Percentiles rank a stretch among this genome's conserved stretches.
Conservation (phyloP, 2,329 filamentous ascomycete species). For the Colletotrichum chlorophyti region DNA sequence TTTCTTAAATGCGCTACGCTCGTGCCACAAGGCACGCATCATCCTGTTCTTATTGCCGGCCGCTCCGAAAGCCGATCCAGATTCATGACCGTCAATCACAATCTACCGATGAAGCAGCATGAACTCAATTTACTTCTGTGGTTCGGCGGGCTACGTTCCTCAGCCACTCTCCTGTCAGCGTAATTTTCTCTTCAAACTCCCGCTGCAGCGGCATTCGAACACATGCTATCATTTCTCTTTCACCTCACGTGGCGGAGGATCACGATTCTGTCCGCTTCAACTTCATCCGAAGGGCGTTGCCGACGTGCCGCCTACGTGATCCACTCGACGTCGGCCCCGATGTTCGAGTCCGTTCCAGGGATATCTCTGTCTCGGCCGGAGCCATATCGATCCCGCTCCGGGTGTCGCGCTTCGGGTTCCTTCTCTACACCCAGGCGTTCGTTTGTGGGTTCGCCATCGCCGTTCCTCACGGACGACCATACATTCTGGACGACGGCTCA, state of each 20-base stretch:
- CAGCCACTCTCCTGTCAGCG: background rate
- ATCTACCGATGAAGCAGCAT: background rate
- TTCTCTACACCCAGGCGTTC: too few relatives aligned
- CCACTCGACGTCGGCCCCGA: conserved; percentile 3
- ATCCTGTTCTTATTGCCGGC: conserved; percentile 11
- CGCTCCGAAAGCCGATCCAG: background rate
- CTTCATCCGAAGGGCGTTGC: background rate
- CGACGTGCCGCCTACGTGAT: background rate
- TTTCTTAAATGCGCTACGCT: too few relatives aligned
- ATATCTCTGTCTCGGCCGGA: background rate
- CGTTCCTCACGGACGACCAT: too few relatives aligned
- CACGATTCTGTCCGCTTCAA: background rate
- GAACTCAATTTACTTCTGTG: background rate
- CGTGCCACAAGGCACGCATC: conserved; percentile 11
- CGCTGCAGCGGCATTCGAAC: too few relatives aligned
- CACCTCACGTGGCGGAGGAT: background rate
- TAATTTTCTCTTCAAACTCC: too few relatives aligned
- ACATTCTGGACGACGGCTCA: too few relatives aligned
- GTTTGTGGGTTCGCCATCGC: too few relatives aligned
- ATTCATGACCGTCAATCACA: background rate
- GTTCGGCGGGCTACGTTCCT: background rate
- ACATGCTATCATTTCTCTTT: too few relatives aligned
- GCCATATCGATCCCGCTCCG: background rate
- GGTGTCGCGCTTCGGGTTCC: too few relatives aligned
- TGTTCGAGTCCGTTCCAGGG: background rate